Evolutionary conservation across 768 basidiomycete genomes (phyloP).

Genomic region (Termitomyces sp.): DNA sequence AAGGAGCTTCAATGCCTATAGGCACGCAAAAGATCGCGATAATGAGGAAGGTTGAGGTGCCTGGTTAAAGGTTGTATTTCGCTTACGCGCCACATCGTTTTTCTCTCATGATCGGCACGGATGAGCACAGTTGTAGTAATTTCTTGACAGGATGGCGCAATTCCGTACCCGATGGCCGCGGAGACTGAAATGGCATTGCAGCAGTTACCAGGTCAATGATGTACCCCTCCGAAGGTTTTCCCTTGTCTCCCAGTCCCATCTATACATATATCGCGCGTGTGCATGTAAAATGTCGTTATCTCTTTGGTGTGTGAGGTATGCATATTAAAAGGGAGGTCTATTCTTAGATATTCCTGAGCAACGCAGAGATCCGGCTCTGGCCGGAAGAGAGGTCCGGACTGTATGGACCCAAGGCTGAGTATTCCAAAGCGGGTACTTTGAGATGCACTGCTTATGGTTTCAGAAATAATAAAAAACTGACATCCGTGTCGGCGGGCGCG

Average conservation of each 20-base stretch:
- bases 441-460: neutral
- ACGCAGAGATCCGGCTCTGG: neutral
- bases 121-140: conserved; percentile 25
- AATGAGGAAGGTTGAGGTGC: neutral
- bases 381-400: neutral
- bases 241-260: neutral
- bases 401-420: neutral
- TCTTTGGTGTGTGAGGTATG: neutral
- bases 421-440: neutral
- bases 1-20: neutral
- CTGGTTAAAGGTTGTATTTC: neutral
- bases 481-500: neutral
- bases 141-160: conserved; percentile 21
- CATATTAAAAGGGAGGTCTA: neutral
- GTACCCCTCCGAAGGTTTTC: neutral
- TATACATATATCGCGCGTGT: neutral
- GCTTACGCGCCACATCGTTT: conserved; percentile 8
- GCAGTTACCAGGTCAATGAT: no score
- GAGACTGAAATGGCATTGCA: conserved; percentile 6
- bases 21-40: neutral
- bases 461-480: neutral
- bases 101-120: neutral
- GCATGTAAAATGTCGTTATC: neutral
- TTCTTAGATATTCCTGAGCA: neutral
- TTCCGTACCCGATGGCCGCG: conserved; percentile 5